Evolutionary conservation across 2,329 filamentous ascomycete species (phyloP).

Genomic region (Cladophialophora immunda): DNA sequence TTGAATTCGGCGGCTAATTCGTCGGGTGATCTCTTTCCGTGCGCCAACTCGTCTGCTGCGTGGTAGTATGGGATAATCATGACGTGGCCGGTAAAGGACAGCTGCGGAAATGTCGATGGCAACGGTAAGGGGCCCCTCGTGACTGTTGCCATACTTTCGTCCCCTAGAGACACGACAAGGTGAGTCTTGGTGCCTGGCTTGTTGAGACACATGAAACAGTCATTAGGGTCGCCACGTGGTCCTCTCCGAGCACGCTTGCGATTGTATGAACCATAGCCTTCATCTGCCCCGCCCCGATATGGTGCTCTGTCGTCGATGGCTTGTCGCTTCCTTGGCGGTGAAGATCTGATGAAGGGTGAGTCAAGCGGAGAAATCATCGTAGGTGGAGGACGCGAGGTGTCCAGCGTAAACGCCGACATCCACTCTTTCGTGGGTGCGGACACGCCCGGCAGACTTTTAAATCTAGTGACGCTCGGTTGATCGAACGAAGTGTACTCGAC

Average conservation of each 20-base stretch:
- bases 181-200: conserved; percentile 85
- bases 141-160: conserved; percentile 86
- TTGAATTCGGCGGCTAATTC: conserved; percentile 66
- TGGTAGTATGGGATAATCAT: conserved; percentile 91
- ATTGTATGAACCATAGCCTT: conserved; percentile 55
- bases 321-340: conserved; percentile 63
- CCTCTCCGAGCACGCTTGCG: conserved; percentile 54
- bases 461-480: conserved; percentile 75
- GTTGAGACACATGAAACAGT: conserved; percentile 95
- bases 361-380: conserved; percentile 72
- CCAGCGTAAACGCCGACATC: conserved; percentile 71
- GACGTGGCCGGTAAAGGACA: conserved; percentile 83
- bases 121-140: conserved; percentile 89
- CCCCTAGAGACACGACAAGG: conserved; percentile 87
- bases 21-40: conserved; percentile 69
- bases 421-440: conserved; percentile 77
- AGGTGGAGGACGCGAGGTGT: conserved; percentile 67
- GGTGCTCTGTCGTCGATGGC: conserved; percentile 49
- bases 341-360: conserved; percentile 69
- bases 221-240: conserved; percentile 67
- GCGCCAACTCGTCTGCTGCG: conserved; percentile 63
- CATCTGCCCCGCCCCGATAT: conserved; percentile 32
- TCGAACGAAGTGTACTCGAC: conserved; percentile 58
- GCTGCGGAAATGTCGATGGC: conserved; percentile 72
- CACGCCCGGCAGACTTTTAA: conserved; percentile 85